Evolutionary conservation across 805 yeast genomes (phyloP), one percentile per base, ranked within the genome.

Genomic region (Huiozyma naganishii): DNA sequence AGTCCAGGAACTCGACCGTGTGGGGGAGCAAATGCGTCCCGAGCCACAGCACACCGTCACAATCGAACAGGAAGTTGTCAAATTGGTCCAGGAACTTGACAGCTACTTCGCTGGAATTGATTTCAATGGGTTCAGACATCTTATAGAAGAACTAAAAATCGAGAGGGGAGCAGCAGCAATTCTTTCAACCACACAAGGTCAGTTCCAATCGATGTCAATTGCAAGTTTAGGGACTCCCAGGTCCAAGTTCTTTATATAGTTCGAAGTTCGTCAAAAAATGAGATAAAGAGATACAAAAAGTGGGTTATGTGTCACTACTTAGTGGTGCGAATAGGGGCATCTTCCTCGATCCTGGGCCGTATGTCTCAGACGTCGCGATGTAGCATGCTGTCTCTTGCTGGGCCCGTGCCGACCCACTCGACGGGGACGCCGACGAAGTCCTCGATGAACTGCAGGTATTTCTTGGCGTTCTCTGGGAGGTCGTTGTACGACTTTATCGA

Each of bases 361-460:
- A 17, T 17, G 23, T 17, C 23, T 17, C 23, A 17, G n/a, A 48
- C 40, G 10, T 59, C 52, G 63, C 78, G 81, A 54, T 77, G 79
- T 55, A 88, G 73, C 96, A 88, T 89, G 33, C 89, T 79, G 45
- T 83, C 95, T 71, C 97, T 84, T 43, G 87, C 95, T 50, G 98
- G 97, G 50, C 98, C 98, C 45, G 95, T 92, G 62, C 98, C 98
- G 49, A 92, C 92, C 97, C 97, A 92, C 64, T 83, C 83, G 50
- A 92, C 75, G 45, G 95, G 95, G 46, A 86, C 90, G 40, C 74
- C 73, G 49, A 89, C 71, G 59, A 74, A 89, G 50, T 87, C 81
- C 68, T 88, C 97, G 58, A 92, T 90, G 64, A 67, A 92, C 53
- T 75, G 72, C 66, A 92, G 73, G 68, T 92, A 92, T 52, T 75